These are phyloP conservation scores for Edaphochlamys debaryana DNA, from an alignment of 139 green algal genomes.

Conservation along the genomic window DNA sequence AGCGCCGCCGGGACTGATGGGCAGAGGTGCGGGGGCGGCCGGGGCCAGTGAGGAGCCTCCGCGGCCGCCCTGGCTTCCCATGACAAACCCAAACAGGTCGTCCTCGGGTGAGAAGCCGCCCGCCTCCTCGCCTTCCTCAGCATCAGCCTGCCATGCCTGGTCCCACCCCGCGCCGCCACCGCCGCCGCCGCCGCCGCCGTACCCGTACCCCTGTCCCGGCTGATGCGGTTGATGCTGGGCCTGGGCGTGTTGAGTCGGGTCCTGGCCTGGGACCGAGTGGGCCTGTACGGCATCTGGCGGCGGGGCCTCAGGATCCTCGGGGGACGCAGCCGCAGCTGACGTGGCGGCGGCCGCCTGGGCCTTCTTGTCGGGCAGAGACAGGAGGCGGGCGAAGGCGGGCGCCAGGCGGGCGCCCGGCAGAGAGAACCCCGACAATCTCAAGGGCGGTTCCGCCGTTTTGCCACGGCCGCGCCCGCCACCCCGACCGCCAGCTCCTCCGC, in stretches of 20 bases:
- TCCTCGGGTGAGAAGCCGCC: background rate
- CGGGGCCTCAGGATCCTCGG: no score
- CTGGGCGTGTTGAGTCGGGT: no score
- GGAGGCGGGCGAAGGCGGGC: slow-evolving; percentile 20
- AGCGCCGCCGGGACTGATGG: no score
- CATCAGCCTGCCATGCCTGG: background rate
- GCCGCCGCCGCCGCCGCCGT: background rate
- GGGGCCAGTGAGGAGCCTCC: background rate
- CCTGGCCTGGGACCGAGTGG: no score
- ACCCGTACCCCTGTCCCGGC: background rate
- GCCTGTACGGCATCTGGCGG: no score
- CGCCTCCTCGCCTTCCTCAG: background rate
- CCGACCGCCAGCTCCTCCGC: no score
- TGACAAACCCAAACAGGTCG: background rate
- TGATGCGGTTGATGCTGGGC: background rate
- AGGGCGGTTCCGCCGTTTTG: background rate
- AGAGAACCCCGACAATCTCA: background rate
- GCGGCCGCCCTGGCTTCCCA: background rate
- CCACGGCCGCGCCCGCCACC: background rate
- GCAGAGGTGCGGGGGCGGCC: no score
- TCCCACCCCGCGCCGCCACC: background rate
- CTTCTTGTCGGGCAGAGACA: background rate
- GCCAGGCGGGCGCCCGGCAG: slow-evolving; percentile 15
- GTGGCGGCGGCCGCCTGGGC: background rate
- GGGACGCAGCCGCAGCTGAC: background rate